Evolutionary conservation across 1,284 basidiomycete species (phyloP).

Genomic region (Kwoniella shivajii): DNA sequence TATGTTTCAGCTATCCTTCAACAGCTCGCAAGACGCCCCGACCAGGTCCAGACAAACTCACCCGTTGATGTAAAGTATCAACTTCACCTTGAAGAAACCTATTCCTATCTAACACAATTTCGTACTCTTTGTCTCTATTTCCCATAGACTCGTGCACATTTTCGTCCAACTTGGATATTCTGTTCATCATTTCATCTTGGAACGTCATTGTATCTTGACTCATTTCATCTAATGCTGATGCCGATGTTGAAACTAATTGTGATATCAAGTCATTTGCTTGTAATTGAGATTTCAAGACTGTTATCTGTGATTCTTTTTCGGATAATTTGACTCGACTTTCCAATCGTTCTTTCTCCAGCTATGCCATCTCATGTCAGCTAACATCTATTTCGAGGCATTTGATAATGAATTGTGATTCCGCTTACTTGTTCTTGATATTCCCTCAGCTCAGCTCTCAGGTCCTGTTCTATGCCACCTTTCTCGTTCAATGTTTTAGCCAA

Average conservation of each 20-base stretch:
- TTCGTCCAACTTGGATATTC: conserved; percentile 19
- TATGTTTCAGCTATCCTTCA: background rate
- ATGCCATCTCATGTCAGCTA: background rate
- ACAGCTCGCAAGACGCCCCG: too few species aligned
- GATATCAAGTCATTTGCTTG: background rate
- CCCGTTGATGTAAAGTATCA: conserved; percentile 15
- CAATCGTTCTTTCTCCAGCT: conserved; percentile 13
- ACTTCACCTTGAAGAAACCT: conserved; percentile 18
- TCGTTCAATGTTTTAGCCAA: conserved; percentile 4
- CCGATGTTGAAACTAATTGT: conserved; percentile 1
- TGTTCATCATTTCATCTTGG: conserved; percentile 21
- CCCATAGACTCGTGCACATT: conserved; percentile 21
- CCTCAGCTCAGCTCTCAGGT: conserved; percentile 3
- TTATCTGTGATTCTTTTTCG: too few species aligned
- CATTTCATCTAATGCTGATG: conserved; percentile 3
- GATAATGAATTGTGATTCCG: background rate
- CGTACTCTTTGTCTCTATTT: conserved; percentile 22
- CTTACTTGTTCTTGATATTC: conserved; percentile 11
- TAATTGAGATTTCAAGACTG: background rate
- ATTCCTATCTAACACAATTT: conserved; percentile 18
- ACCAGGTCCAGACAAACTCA: too few species aligned
- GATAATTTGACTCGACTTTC: too few species aligned
- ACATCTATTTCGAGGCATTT: background rate
- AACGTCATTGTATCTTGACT: conserved; percentile 9
- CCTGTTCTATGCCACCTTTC: background rate